A percentile compares a stretch with the other conserved stretches of the same genome.
These are phyloP conservation scores for Penicillium brevicompactum DNA, from an alignment of 2,329 filamentous ascomycete species.

Conservation along the genomic window DNA sequence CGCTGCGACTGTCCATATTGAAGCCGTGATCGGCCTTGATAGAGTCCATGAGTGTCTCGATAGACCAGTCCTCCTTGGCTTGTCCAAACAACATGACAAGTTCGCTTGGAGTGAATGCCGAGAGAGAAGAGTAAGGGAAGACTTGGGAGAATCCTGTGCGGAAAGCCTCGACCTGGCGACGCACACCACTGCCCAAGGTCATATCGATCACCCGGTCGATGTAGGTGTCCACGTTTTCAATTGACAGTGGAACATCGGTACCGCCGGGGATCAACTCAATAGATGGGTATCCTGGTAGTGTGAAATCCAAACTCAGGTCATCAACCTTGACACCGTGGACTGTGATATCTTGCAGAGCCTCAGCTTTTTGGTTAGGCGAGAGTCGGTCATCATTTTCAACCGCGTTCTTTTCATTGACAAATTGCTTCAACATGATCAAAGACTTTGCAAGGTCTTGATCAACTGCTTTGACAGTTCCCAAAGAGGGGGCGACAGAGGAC, in stretches of 20 bases:
- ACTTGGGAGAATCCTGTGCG: constrained; percentile 89
- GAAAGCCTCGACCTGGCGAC: constrained; percentile 88
- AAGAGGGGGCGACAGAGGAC: constrained; percentile 72
- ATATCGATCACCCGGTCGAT: constrained; percentile 88
- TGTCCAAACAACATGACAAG: constrained; percentile 92
- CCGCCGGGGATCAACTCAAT: constrained; percentile 82
- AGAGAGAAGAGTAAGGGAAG: constrained; percentile 90
- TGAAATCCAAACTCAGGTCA: constrained; percentile 91
- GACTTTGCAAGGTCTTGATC: constrained; percentile 85
- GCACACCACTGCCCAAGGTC: constrained; percentile 86
- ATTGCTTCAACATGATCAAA: constrained; percentile 82
- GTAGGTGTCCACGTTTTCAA: constrained; percentile 88
- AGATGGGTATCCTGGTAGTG: constrained; percentile 82
- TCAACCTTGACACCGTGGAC: constrained; percentile 79
- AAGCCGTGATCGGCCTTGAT: constrained; percentile 98
- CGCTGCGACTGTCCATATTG: constrained; percentile 96
- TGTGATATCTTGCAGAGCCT: constrained; percentile 67
- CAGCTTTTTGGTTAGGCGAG: constrained; percentile 69
- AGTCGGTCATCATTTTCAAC: constrained; percentile 73
- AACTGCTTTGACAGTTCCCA: constrained; percentile 86
- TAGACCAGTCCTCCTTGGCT: constrained; percentile 93
- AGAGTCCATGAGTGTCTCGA: constrained; percentile 96
- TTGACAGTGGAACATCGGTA: constrained; percentile 73
- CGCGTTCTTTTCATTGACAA: constrained; percentile 77
- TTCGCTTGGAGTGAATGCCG: constrained; percentile 92